These are phyloP conservation scores for Zarea fungicola DNA, from an alignment of 2,329 filamentous ascomycete species.

Conservation along the genomic window DNA sequence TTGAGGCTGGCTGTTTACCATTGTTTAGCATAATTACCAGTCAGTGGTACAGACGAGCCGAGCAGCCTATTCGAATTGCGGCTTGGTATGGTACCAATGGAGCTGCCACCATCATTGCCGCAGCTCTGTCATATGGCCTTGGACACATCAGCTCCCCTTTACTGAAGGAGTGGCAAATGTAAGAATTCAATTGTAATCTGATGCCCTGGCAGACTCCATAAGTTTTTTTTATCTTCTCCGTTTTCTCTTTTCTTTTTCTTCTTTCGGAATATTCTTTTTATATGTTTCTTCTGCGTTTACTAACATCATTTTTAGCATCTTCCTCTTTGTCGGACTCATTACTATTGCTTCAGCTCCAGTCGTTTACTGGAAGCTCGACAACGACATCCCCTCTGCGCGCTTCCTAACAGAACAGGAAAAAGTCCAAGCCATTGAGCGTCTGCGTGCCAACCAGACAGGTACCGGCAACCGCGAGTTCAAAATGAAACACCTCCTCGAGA, in stretches of 20 bases:
- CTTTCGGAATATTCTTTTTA: too few relatives aligned
- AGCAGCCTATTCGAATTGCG: constrained; percentile 59
- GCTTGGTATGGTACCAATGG: constrained; percentile 64
- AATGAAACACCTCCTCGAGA: constrained; percentile 56
- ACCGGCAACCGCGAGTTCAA: constrained; percentile 67
- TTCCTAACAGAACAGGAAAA: constrained; percentile 62
- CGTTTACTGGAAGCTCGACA: constrained; percentile 55
- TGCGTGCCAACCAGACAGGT: constrained; percentile 70
- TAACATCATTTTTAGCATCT: constrained; percentile 33
- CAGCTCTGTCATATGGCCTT: constrained; percentile 50
- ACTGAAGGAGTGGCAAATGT: constrained; percentile 16
- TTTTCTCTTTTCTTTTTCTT: too few relatives aligned
- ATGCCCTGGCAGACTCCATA: too few relatives aligned
- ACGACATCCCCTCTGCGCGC: constrained; percentile 50
- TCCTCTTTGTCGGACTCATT: constrained; percentile 56
- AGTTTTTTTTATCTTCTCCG: too few relatives aligned
- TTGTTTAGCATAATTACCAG: constrained; percentile 42
- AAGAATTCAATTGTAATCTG: too few relatives aligned
- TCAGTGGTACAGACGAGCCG: constrained; percentile 43
- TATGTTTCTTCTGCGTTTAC: too few relatives aligned
- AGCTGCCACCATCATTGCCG: constrained; percentile 51
- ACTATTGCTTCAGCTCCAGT: constrained; percentile 54
- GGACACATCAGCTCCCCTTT: constrained; percentile 41
- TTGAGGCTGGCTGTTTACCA: constrained; percentile 48
- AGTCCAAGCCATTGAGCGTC: constrained; percentile 62